These are phyloP conservation scores for Brasenia schreberi DNA, from an alignment of 164 flowering plant genomes.

Conservation along the genomic window DNA sequence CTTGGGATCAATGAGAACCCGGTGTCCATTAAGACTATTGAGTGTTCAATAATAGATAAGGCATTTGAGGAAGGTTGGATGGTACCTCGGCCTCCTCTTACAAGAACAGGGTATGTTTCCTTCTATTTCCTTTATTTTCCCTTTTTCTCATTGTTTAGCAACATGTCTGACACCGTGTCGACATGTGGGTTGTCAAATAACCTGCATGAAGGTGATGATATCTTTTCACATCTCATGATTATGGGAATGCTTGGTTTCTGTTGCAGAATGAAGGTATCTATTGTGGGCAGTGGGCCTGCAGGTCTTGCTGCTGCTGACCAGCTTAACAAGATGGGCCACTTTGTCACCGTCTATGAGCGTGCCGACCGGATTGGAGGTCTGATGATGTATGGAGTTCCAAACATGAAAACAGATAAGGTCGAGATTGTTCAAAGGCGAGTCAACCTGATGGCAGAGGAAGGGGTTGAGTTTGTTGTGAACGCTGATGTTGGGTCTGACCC, in stretches of 20 bases:
- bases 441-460: constrained; percentile 85
- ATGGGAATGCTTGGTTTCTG: neutral
- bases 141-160: neutral
- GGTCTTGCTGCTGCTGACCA: constrained; percentile 99
- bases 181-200: neutral
- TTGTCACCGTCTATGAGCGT: constrained; percentile 87
- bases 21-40: constrained; percentile 91
- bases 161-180: no score
- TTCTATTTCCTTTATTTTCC: neutral
- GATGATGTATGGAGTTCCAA: constrained; percentile 99
- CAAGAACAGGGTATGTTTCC: constrained; percentile 73
- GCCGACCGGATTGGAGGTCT: constrained; percentile 96
- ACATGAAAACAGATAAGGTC: constrained; percentile 94
- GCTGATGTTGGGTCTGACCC: constrained; percentile 81
- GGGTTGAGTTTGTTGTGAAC: constrained; percentile 83
- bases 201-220: neutral
- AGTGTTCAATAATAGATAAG: constrained; percentile 93
- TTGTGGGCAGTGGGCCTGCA: constrained; percentile 96
- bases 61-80: constrained; percentile 99
- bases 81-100: constrained; percentile 86
- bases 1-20: constrained; percentile 99
- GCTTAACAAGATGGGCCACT: constrained; percentile 82
- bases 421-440: constrained; percentile 87
- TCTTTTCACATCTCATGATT: neutral
- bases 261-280: constrained; percentile 73